A percentile compares a stretch with the other conserved stretches of the same genome.
These are phyloP conservation scores for Nannochloris sp. DNA, from an alignment of 139 green algal genomes.

Conservation along the genomic window DNA sequence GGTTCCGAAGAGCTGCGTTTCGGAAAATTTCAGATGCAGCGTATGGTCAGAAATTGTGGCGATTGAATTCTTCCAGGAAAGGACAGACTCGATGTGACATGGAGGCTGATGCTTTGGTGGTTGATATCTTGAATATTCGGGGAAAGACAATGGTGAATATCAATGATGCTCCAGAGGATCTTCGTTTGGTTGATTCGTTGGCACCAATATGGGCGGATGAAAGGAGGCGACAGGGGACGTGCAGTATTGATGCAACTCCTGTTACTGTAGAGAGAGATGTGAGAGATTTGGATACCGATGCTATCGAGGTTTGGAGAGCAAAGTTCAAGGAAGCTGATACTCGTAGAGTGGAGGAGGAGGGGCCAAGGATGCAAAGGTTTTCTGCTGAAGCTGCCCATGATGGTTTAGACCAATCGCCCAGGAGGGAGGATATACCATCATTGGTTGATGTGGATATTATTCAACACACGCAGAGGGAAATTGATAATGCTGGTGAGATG, in stretches of 20 bases:
- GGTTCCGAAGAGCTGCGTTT: slow-evolving; percentile 37
- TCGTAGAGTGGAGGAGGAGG: not conserved
- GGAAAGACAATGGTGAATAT: slow-evolving; percentile 52
- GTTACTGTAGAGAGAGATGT: not conserved
- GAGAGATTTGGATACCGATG: not conserved
- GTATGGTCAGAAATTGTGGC: not conserved
- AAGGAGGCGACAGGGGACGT: slow-evolving; percentile 24
- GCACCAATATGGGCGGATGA: slow-evolving; percentile 86
- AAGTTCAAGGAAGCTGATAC: not conserved
- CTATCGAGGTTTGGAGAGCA: not conserved
- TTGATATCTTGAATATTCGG: slow-evolving; percentile 73
- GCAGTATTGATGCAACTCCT: not conserved
- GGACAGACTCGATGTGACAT: slow-evolving; percentile 71
- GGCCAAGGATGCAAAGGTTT: not conserved
- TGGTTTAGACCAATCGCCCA: too few species aligned
- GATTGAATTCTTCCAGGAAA: not conserved
- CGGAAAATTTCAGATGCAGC: slow-evolving; percentile 4
- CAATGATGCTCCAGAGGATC: slow-evolving; percentile 35
- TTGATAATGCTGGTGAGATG: too few species aligned
- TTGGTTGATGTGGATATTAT: too few species aligned
- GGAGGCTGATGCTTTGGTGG: slow-evolving; percentile 61
- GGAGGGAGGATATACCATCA: too few species aligned
- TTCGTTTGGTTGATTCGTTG: slow-evolving; percentile 70
- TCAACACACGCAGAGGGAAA: too few species aligned
- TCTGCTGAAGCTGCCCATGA: too few species aligned